phyloP scores from a whole-genome alignment of 768 basidiomycete genomes.

The Coprinopsis strossmayeri region DNA sequence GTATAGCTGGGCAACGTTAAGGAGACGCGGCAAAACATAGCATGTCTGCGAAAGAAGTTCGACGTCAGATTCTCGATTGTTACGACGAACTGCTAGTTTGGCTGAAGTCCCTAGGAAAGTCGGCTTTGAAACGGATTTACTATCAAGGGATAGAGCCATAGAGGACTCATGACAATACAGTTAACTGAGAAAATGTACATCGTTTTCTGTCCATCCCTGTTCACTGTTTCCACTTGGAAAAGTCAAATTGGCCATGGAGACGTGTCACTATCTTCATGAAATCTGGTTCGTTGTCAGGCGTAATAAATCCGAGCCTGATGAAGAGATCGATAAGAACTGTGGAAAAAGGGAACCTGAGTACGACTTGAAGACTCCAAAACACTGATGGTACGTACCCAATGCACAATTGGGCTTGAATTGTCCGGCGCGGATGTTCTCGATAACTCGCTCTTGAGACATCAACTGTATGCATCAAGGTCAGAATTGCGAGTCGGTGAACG shows the following conservation, averaged over 20 bases:
- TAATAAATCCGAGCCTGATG: constrained; percentile 79
- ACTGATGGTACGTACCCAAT: constrained; percentile 45
- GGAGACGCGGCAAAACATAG: no score
- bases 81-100: no score
- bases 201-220: no score
- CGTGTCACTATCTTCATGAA: constrained; percentile 72
- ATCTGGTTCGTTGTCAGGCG: constrained; percentile 81
- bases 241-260: constrained; percentile 67
- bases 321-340: constrained; percentile 85
- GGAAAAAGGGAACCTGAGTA: neutral
- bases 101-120: no score
- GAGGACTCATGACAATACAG: no score
- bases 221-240: constrained; percentile 50
- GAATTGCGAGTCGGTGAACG: neutral
- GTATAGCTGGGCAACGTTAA: no score
- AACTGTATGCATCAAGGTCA: constrained; percentile 41
- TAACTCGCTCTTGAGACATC: constrained; percentile 54
- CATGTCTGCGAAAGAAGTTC: no score
- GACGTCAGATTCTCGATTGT: no score
- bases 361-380: neutral
- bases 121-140: no score
- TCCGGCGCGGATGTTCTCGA: constrained; percentile 55
- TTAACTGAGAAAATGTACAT: no score
- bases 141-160: no score
- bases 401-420: constrained; percentile 94